Evolutionary conservation across 2,329 filamentous ascomycete species (phyloP).

Genomic region (Trichoderma sp.): DNA sequence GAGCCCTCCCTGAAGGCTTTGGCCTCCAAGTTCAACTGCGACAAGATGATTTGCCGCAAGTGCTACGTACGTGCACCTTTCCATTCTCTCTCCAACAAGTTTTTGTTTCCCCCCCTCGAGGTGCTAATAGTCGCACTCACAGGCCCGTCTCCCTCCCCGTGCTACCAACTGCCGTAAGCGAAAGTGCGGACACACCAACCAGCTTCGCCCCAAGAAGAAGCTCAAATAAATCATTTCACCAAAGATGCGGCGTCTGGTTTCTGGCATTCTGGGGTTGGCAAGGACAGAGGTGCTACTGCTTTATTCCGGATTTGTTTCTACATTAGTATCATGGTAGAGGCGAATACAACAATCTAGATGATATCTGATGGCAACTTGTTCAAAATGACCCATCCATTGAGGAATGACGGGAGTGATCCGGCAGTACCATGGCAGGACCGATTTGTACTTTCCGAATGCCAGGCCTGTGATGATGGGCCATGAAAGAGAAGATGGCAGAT

Average conservation of each 20-base stretch:
- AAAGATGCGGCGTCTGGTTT: slow-evolving; percentile 51
- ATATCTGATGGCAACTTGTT: slow-evolving; percentile 35
- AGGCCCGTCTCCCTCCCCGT: slow-evolving; percentile 89
- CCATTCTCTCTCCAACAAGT: background rate
- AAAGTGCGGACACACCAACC: slow-evolving; percentile 99
- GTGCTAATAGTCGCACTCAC: slow-evolving; percentile 4
- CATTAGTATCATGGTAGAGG: slow-evolving; percentile 44
- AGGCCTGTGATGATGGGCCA: background rate
- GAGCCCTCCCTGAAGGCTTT: slow-evolving; percentile 98
- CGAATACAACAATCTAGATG: slow-evolving; percentile 43
- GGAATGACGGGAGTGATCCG: background rate
- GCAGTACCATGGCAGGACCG: background rate
- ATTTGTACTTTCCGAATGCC: background rate
- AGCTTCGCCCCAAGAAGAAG: slow-evolving; percentile 99
- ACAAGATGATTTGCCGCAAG: slow-evolving; percentile 99
- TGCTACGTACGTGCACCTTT: slow-evolving; percentile 87
- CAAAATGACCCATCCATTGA: background rate
- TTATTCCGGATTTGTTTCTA: slow-evolving; percentile 45
- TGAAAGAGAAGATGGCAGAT: background rate
- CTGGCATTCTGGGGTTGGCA: slow-evolving; percentile 44
- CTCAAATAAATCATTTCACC: slow-evolving; percentile 66
- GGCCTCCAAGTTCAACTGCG: slow-evolving; percentile 99
- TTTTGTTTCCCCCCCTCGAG: background rate
- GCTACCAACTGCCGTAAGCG: slow-evolving; percentile 99
- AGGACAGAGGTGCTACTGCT: slow-evolving; percentile 41